Evolutionary conservation across 805 yeast species (phyloP).

Genomic region (Wickerhamomyces strasburgensis): DNA sequence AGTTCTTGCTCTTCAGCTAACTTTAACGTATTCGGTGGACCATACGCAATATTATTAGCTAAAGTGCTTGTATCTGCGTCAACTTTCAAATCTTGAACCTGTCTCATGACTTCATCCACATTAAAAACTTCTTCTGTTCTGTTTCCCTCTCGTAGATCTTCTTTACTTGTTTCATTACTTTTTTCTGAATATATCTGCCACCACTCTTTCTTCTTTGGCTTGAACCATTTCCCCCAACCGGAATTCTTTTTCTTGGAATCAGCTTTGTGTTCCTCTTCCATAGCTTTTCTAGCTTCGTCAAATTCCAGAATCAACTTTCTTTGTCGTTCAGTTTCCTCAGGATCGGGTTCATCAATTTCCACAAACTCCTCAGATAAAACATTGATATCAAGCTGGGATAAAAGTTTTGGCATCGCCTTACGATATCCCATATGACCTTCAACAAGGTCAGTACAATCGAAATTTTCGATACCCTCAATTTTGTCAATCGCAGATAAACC

Average conservation of each 20-base stretch:
- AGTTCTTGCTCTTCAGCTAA: slow-evolving; percentile 8
- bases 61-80: slow-evolving; percentile 1
- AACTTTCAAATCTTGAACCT: slow-evolving; percentile 10
- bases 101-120: slow-evolving; percentile 17
- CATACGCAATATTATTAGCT: not conserved
- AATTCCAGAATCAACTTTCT: slow-evolving; percentile 78
- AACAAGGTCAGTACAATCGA: slow-evolving; percentile 80
- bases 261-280: slow-evolving; percentile 40
- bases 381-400: slow-evolving; percentile 68
- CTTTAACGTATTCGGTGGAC: not conserved
- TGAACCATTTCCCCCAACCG: slow-evolving; percentile 42
- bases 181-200: slow-evolving; percentile 36
- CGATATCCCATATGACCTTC: slow-evolving; percentile 98
- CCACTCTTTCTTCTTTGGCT: slow-evolving; percentile 53
- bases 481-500: slow-evolving; percentile 76
- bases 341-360: slow-evolving; percentile 95
- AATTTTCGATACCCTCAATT: slow-evolving; percentile 67
- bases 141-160: slow-evolving; percentile 5
- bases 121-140: slow-evolving; percentile 17
- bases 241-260: slow-evolving; percentile 28
- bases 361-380: slow-evolving; percentile 86
- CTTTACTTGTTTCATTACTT: slow-evolving; percentile 11
- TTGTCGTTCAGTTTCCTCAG: slow-evolving; percentile 79
- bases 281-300: slow-evolving; percentile 72
- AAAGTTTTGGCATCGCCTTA: slow-evolving; percentile 80